Evolutionary conservation across 768 basidiomycete species (phyloP).

Genomic region (Boletus bicolor): DNA sequence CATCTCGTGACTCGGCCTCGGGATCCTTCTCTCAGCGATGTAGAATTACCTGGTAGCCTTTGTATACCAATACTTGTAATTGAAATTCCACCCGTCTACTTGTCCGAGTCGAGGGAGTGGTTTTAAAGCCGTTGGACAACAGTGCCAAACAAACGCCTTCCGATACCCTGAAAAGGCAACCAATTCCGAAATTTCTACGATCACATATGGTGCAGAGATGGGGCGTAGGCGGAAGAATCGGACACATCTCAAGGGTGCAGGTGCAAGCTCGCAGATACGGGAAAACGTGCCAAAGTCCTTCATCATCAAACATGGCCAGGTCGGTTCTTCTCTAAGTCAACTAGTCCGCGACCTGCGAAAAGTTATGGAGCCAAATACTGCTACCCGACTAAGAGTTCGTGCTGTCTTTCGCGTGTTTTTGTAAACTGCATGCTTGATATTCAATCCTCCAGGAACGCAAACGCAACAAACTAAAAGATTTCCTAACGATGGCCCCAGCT

Average conservation of each 20-base stretch:
- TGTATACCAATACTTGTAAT: constrained; percentile 13
- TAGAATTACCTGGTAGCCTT: constrained; percentile 10
- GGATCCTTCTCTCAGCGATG: constrained; percentile 5
- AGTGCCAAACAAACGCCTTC: constrained; percentile 23
- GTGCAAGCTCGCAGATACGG: constrained; percentile 32
- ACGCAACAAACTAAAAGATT: constrained; percentile 91
- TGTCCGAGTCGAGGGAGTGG: too few species aligned
- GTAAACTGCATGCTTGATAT: constrained; percentile 10
- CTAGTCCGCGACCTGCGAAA: constrained; percentile 91
- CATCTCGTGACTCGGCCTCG: constrained; percentile 5
- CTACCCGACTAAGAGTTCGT: constrained; percentile 80
- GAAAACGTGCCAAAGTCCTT: constrained; percentile 79
- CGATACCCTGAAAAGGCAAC: constrained; percentile 21
- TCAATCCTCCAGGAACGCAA: constrained; percentile 69
- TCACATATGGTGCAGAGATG: constrained; percentile 40
- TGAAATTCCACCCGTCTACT: background rate
- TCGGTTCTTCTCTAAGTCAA: constrained; percentile 81
- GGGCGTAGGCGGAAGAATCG: constrained; percentile 74
- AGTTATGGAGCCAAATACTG: constrained; percentile 98
- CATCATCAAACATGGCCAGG: constrained; percentile 93
- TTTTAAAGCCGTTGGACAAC: constrained; percentile 14
- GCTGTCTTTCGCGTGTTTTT: background rate
- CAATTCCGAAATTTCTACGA: constrained; percentile 3
- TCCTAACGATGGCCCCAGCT: constrained; percentile 85
- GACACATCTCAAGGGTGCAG: constrained; percentile 70